A percentile compares a stretch with the other conserved stretches of the same genome.
Conservation (phyloP, 441 rosid species). For the Populus hybrid region DNA sequence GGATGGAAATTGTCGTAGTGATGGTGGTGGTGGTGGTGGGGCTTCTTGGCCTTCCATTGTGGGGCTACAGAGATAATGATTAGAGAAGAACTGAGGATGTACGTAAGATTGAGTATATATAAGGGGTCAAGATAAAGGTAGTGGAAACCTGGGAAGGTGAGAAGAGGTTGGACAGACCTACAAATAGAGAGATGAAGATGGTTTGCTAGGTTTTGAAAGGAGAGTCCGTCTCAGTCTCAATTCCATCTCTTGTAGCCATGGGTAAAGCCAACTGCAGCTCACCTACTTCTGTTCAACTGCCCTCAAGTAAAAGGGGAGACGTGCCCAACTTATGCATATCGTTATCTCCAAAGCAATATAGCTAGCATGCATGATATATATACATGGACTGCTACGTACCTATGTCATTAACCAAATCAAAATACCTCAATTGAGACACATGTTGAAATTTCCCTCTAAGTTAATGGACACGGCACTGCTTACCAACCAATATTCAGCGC, state of each 20-base stretch:
- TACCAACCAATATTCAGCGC: not conserved
- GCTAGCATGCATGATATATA: not conserved
- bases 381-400: not conserved
- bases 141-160: constrained; percentile 32
- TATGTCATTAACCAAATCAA: not conserved
- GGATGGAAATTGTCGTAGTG: constrained; percentile 17
- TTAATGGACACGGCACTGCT: not conserved
- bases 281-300: constrained; percentile 77
- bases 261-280: constrained; percentile 55
- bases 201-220: constrained; percentile 14
- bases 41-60: constrained; percentile 46
- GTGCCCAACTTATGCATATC: constrained; percentile 27
- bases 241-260: constrained; percentile 20
- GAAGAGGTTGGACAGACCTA: constrained; percentile 50
- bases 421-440: not conserved
- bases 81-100: constrained; percentile 26
- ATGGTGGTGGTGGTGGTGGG: constrained; percentile 16
- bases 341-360: constrained; percentile 33
- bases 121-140: constrained; percentile 5
- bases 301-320: constrained; percentile 27
- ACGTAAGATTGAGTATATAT: constrained; percentile 10
- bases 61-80: constrained; percentile 15
- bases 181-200: constrained; percentile 17
- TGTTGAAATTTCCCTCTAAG: not conserved
- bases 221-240: not conserved